These are phyloP conservation scores for Hypoxylon rubiginosum DNA, from an alignment of 2,329 filamentous ascomycete species.

Conservation along the genomic window DNA sequence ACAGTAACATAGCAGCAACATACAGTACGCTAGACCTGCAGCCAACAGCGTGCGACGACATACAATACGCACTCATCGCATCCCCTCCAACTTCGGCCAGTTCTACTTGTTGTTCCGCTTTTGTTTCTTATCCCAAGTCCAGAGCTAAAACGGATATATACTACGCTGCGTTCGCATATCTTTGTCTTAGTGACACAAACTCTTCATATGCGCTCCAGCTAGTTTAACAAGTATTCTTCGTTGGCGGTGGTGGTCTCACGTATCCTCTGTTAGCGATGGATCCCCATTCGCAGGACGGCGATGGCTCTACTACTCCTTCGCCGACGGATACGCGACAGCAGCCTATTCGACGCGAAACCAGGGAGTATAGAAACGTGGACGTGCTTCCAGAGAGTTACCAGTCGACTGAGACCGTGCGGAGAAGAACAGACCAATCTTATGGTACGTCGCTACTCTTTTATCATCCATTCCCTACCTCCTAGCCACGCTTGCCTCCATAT, in stretches of 20 bases:
- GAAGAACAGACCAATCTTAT: conserved; percentile 68
- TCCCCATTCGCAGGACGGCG: conserved; percentile 56
- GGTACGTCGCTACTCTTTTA: conserved; percentile 59
- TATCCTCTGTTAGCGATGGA: conserved; percentile 58
- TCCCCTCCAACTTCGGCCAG: conserved; percentile 23
- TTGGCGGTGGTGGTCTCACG: conserved; percentile 30
- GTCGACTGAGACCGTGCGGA: conserved; percentile 71
- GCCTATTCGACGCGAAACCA: conserved; percentile 50
- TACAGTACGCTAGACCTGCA: conserved; percentile 38
- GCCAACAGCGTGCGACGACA: conserved; percentile 1
- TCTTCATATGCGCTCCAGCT: conserved; percentile 35
- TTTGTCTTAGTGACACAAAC: conserved; percentile 32
- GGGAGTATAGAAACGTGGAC: conserved; percentile 56
- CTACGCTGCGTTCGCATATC: conserved; percentile 5
- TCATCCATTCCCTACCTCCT: background rate
- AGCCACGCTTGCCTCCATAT: conserved; percentile 19
- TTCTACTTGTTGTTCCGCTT: conserved; percentile 20
- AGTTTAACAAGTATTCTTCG: conserved; percentile 36
- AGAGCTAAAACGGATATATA: conserved; percentile 24
- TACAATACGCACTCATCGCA: conserved; percentile 30
- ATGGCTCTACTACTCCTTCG: conserved; percentile 56
- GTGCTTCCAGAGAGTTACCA: conserved; percentile 67
- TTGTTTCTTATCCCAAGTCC: conserved; percentile 25
- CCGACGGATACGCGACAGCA: conserved; percentile 66
- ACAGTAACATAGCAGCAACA: conserved; percentile 38